A percentile compares a stretch with the other conserved stretches of the same genome.
Conservation (phyloP, 108 stramenopile genomes). For the Stephanodiscus minutulus region DNA sequence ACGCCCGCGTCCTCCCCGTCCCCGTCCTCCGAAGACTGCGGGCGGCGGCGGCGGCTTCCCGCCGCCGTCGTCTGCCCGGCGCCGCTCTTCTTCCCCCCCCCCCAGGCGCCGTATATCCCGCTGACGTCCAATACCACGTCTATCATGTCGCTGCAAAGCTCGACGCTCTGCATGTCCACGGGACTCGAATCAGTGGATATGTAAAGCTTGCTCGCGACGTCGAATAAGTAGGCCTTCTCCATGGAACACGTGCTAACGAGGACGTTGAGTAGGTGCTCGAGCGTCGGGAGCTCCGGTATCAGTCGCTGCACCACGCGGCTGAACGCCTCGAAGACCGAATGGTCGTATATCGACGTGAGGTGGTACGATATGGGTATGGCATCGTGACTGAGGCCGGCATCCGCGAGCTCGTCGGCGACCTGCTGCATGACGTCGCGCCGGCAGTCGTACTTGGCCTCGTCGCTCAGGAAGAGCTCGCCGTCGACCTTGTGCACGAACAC, state of each 20-base stretch:
- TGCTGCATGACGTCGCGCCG: constrained; percentile 90
- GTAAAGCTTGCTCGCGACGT: constrained; percentile 97
- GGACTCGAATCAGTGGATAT: constrained; percentile 97
- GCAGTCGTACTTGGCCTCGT: constrained; percentile 97
- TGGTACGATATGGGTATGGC: constrained; percentile 87
- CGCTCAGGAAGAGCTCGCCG: constrained; percentile 96
- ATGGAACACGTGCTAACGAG: constrained; percentile 92
- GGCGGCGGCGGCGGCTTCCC: neutral
- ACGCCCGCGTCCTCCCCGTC: constrained; percentile 15
- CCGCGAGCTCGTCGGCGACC: constrained; percentile 83
- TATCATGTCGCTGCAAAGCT: constrained; percentile 98
- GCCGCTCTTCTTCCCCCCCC: constrained; percentile 20
- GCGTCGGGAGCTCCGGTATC: constrained; percentile 91
- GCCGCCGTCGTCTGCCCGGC: too few species aligned
- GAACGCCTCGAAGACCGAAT: constrained; percentile 97
- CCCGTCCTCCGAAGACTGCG: constrained; percentile 15
- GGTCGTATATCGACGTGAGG: constrained; percentile 96
- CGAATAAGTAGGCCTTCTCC: constrained; percentile 98
- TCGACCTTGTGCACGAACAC: constrained; percentile 99
- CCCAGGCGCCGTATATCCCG: constrained; percentile 94
- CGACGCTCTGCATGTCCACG: constrained; percentile 95
- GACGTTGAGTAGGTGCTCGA: constrained; percentile 95
- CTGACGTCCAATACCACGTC: constrained; percentile 99
- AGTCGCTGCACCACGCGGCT: constrained; percentile 90
- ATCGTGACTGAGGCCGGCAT: constrained; percentile 82